phyloP scores from a whole-genome alignment of 129 eudicot species.

The Chrysanthemum seticuspe region DNA sequence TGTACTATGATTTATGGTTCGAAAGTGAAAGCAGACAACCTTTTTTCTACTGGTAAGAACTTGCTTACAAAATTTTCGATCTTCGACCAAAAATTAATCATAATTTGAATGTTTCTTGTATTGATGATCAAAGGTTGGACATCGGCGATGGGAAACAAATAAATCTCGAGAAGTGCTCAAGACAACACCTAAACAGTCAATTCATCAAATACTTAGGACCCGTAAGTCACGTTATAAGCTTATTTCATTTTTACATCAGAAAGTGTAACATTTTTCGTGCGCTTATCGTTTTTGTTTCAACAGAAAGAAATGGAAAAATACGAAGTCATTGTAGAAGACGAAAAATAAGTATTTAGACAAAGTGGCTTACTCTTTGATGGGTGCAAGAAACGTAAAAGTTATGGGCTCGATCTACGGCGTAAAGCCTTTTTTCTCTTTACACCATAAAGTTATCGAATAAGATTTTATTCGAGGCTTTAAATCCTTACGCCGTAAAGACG shows the following conservation, averaged over 20 bases:
- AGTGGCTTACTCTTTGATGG: slow-evolving; percentile 43
- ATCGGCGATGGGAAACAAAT: slow-evolving; percentile 91
- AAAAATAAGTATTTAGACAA: slow-evolving; percentile 61
- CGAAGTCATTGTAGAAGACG: slow-evolving; percentile 73
- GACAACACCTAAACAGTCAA: slow-evolving; percentile 63
- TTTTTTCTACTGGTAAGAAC: slow-evolving; percentile 76
- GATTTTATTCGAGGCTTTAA: too few species aligned
- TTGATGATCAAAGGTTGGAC: slow-evolving; percentile 63
- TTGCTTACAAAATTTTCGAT: background rate
- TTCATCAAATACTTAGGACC: slow-evolving; percentile 87
- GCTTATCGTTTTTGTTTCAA: background rate
- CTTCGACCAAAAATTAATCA: background rate
- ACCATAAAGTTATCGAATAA: too few species aligned
- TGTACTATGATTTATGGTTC: slow-evolving; percentile 80
- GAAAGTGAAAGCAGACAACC: slow-evolving; percentile 81
- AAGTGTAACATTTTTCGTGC: too few species aligned
- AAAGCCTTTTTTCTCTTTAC: too few species aligned
- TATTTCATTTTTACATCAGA: too few species aligned
- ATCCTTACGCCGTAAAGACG: too few species aligned
- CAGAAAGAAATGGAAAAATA: slow-evolving; percentile 77
- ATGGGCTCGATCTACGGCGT: too few species aligned
- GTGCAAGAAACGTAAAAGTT: too few species aligned
- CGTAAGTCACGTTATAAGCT: too few species aligned
- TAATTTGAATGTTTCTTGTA: background rate
- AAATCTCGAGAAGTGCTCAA: slow-evolving; percentile 70